These are phyloP conservation scores for Lagenidium giganteum DNA, from an alignment of 352 stramenopile species.

Conservation along the genomic window DNA sequence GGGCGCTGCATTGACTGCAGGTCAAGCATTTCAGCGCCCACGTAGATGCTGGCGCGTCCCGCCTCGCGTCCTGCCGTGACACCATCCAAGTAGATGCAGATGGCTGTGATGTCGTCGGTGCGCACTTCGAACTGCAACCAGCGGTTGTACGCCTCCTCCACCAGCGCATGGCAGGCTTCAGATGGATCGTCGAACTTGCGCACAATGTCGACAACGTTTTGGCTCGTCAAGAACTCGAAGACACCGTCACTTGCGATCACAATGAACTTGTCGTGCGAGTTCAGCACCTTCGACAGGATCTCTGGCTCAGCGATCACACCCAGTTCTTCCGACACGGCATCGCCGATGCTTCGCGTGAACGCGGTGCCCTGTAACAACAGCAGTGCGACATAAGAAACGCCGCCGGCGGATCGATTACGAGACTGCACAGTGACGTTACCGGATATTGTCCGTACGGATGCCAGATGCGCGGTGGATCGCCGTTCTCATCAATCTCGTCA, in stretches of 20 bases:
- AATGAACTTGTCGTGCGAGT: conserved; percentile 88
- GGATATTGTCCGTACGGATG: conserved; percentile 84
- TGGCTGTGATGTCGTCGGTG: conserved; percentile 94
- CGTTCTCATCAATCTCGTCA: conserved; percentile 89
- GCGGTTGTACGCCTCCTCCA: conserved; percentile 90
- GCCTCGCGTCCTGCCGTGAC: conserved; percentile 48
- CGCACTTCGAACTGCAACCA: conserved; percentile 93
- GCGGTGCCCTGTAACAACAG: conserved; percentile 82
- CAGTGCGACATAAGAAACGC: not conserved
- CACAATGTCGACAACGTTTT: conserved; percentile 91
- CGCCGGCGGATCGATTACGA: no score
- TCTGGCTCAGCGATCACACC: conserved; percentile 91
- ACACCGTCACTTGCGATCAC: conserved; percentile 93
- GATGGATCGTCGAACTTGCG: conserved; percentile 82
- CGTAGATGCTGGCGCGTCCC: conserved; percentile 77
- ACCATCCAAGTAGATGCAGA: conserved; percentile 83
- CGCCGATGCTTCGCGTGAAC: conserved; percentile 97
- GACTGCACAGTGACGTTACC: conserved; percentile 32
- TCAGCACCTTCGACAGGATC: conserved; percentile 87
- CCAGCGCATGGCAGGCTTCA: conserved; percentile 84
- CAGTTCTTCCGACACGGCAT: conserved; percentile 90
- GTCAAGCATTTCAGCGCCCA: conserved; percentile 73
- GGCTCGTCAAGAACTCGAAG: conserved; percentile 94
- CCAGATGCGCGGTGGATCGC: conserved; percentile 91
- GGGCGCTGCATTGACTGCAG: conserved; percentile 83